A percentile compares a stretch with the other conserved stretches of the same genome.
These are phyloP conservation scores for Mycotypha africana DNA, from an alignment of 371 early-diverging fungal species.

Conservation along the genomic window DNA sequence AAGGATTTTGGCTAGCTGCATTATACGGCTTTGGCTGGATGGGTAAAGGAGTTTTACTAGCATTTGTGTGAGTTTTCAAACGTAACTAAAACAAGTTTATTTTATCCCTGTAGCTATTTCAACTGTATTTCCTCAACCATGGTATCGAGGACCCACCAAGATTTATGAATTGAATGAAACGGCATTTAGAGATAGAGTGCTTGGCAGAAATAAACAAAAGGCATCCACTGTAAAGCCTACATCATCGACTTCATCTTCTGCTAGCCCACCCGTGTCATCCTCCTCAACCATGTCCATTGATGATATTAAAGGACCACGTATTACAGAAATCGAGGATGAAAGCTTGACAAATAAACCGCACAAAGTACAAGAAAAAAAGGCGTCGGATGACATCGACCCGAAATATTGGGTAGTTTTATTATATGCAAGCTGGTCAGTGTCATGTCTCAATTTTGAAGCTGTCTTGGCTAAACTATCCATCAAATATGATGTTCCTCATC, in stretches of 20 bases:
- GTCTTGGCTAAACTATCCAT: conserved; percentile 42
- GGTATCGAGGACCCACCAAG: conserved; percentile 53
- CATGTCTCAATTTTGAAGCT: conserved; percentile 48
- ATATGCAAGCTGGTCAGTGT: conserved; percentile 46
- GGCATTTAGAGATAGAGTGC: conserved; percentile 19
- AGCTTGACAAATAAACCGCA: too few species aligned
- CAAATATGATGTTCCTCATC: conserved; percentile 26
- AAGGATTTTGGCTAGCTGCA: conserved; percentile 25
- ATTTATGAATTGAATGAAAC: conserved; percentile 31
- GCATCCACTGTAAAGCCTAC: neutral
- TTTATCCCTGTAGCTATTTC: conserved; percentile 36
- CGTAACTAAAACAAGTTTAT: too few species aligned
- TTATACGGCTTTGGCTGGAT: conserved; percentile 44
- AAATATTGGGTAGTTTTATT: conserved; percentile 47
- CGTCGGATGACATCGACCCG: neutral
- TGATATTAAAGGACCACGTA: conserved; percentile 23
- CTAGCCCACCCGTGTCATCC: neutral
- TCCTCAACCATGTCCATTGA: conserved; percentile 4
- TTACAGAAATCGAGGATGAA: conserved; percentile 17
- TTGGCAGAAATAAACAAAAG: conserved; percentile 1
- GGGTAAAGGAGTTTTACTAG: too few species aligned
- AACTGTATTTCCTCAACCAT: conserved; percentile 49
- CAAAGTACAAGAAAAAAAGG: conserved; percentile 3
- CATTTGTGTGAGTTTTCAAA: too few species aligned
- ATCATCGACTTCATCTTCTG: neutral